Base-by-base conservation (phyloP, 2,329 filamentous ascomycete genomes). In the Tolypocladium endophyticum region DNA sequence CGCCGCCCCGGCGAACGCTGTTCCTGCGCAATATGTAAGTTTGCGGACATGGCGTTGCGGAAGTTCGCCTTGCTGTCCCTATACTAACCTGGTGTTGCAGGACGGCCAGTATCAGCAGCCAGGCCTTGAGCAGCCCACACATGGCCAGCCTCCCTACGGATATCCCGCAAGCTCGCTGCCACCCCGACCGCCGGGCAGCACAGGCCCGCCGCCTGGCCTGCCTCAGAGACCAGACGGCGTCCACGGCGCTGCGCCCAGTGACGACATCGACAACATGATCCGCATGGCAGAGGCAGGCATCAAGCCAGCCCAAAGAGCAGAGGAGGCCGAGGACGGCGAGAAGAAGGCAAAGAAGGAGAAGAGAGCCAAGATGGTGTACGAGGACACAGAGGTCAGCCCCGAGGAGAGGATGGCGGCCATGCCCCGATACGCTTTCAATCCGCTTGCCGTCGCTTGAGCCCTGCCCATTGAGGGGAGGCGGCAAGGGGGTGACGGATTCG, bases 321-420 rank as follows among this genome's bases (percentile, higher is more conserved):
- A 73, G 25, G 74, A 76, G 39, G 79, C 77, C 59, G 70, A 74
- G 4, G 71, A 72, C 1, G 77, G 74, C 57, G 86, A 88, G 71
- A 88, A 86, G 70, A 87, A 86, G 69, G 79, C 79, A 60, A 82
- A 84, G 71, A 87, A 87, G 73, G 82, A 85, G 65, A 83, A 86
- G 70, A 87, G 86, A 69, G 79, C 80, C 60, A 82, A 84, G 71
- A 86, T 96, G 82, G 80, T 96, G 36, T 96, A 94, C 76, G 86
- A 86, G 63, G 90, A 95, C 70, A 85, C 88, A 57, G 87, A 88
- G 61, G 77, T 86, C 68, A 94, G 89, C 68, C 89, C 91, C 1
- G 92, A 97, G 77, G 92, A 96, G 80, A 90, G 87, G 75, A 92
- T 96, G 89, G 88, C 90, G 35, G 76, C 78, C 70, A 77, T 94